Evolutionary conservation across 1,284 basidiomycete species (phyloP), one percentile per base, ranked within the genome.

Genomic region (Ganoderma resinaceum): DNA sequence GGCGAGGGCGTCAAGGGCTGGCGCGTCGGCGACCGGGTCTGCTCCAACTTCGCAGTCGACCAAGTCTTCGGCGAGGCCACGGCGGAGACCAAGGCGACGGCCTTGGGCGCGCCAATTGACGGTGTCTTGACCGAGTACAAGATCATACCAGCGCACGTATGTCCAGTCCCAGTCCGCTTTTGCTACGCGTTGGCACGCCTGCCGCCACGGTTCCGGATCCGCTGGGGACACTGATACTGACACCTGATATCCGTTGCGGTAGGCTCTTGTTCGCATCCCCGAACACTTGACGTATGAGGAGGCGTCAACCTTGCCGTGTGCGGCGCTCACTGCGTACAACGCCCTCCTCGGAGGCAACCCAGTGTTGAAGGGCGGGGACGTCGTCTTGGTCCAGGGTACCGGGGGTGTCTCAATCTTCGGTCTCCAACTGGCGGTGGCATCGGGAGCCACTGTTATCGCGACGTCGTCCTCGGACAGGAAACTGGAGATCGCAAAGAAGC

Each of bases 71-170:
- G 76, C 3, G 73, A 74, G 23, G 23, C 63, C 55, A 68, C 61
- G 1, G 52, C 59, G 11, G 67, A 72, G 9, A 82, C 76, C 40
- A 74, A 73, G 55, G 61, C 63, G 0, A 81, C 81, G 0, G 76
- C 80, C 0, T 78, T 89, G 49, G 89, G 89, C 35, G 88, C 82
- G 0, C 76, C 76, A n/a, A 71, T 80, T 6, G 82, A 88, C 68
- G 90, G 89, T 5, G 86, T 90, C 7, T 76, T 90, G 65, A 84
- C 84, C 2, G 82, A 90, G 74, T 90, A 88, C 82, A 74, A 72
- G 81, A 72, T 63, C 52, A 20, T 72, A 33, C 65, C 72, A 3
- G 70, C 72, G 0, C 66, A 72, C 46, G 74, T 76, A 46, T n/a
- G 72, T 72, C 40, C 3, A 82, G 84, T 8, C 85, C 79, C 81